Evolutionary conservation across 164 flowering plant genomes (phyloP), one percentile per base, ranked within the genome.

Genomic region (Nymphaea colorata): DNA sequence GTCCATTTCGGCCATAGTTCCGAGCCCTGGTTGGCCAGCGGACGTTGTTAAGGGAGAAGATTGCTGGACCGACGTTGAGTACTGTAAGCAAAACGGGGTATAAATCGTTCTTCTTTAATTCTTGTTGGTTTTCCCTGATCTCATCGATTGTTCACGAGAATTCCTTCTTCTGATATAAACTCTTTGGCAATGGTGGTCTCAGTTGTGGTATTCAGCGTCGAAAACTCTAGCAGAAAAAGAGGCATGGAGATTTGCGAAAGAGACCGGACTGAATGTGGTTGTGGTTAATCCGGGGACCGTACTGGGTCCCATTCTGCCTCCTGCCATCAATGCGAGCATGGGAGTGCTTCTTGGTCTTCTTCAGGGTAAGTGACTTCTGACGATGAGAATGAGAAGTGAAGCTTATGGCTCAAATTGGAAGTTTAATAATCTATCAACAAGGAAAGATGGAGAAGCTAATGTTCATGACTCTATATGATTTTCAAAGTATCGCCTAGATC

Each of bases 221-320:
- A 94, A 94, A 71, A 86, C 87, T 42, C 67, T 89, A 42, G 98
- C 98, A 5, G 98, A 94, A 67, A 88, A 89, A 68, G 90, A 88
- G 11, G 91, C 97, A 18, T 91, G 93, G 97, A 85, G 89, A 3
- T 91, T 87, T 75, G 77, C 91, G 0, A 81, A 87, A 75, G 87
- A 88, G 73, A 82, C 77, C 3, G 89, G 78, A 14, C 70, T 94
- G 79, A 88, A 89, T 68, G 81, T 91, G 67, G 96, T 89, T 67
- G 94, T 85, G 69, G 81, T 92, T 59, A 86, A 92, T 75, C 96
- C 98, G 53, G 93, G 95, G 5, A 82, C 89, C 4, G 95, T 85
- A 36, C 76, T 94, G 89, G 98, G 98, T 17, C 92, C 93, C 42
- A 69, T 87, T 68, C 76, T 91, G 62, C 85, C 89, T 3, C 95